Conservation (phyloP, 192 early-diverging fungal species). For the Nowakowskiella sp. region DNA sequence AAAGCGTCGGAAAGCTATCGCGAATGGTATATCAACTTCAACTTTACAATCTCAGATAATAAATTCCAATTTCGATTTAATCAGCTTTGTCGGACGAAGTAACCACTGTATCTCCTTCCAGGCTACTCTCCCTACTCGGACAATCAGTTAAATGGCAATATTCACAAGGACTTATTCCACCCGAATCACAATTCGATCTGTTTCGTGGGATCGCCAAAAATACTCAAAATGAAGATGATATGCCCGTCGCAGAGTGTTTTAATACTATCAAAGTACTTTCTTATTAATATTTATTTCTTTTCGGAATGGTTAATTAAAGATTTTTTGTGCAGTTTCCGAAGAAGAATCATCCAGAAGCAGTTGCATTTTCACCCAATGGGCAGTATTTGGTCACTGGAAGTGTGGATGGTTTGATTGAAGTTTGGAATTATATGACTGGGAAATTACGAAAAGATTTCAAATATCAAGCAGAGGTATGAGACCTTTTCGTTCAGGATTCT, state of each 20-base stretch:
- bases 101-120: slow-evolving; percentile 61
- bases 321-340: slow-evolving; percentile 66
- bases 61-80: not conserved
- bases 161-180: slow-evolving; percentile 64
- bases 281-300: not conserved
- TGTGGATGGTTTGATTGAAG: slow-evolving; percentile 90
- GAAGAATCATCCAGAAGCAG: slow-evolving; percentile 70
- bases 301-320: not conserved
- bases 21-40: slow-evolving; percentile 40
- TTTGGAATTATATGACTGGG: slow-evolving; percentile 90
- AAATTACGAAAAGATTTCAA: slow-evolving; percentile 81
- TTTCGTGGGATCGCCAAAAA: slow-evolving; percentile 63
- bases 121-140: slow-evolving; percentile 75
- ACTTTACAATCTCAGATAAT: not conserved
- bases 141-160: slow-evolving; percentile 88
- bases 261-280: slow-evolving; percentile 69
- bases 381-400: slow-evolving; percentile 80
- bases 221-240: slow-evolving; percentile 64
- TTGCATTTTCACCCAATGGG: slow-evolving; percentile 75
- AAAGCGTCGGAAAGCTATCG: slow-evolving; percentile 65
- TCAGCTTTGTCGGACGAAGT: slow-evolving; percentile 43
- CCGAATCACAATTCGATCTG: slow-evolving; percentile 66
- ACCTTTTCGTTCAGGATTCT: slow-evolving; percentile 1
- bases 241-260: slow-evolving; percentile 58
- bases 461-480: slow-evolving; percentile 75